Base-by-base conservation (phyloP, 768 basidiomycete genomes). In the Phanerochaete carnosa region DNA sequence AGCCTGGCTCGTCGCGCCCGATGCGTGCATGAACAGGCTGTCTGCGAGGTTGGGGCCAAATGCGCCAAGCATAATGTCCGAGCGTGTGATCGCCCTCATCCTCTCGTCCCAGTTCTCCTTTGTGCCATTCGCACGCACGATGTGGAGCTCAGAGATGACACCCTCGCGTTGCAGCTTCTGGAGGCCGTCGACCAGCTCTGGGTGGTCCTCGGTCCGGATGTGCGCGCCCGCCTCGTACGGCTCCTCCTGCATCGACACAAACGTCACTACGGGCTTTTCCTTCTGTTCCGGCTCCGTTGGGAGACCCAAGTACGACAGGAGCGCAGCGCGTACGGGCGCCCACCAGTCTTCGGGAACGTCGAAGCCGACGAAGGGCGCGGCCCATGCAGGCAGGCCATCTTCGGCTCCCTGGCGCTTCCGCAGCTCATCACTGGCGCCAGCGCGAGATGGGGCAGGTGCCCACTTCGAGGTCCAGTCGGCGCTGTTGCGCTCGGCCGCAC, bases 1-100 rank as follows among this genome's bases (percentile, higher is more conserved):
- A 19, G 55, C 12, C n/a, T 51, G 35, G 19, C 25, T n/a, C 23
- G 52, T 32, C 25, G 62, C 76, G 16, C 77, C 66, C 26, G 83
- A 81, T 4, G 81, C 82, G 60, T 81, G 83, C 83, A 93, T 85
- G 75, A 86, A 92, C 16, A 89, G 72, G 57, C 83, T 72, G 68
- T 93, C 90, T 64, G 89, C 77, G 29, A 92, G 79, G 62, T 86
- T 82, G 55, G 76, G 68, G 3, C 88, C 83, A 65, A 85, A 76
- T 19, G 84, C 80, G 39, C 88, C 85, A 37, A 90, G 64, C 30
- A 89, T 72, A 59, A 90, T 73, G 88, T 89, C 61, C 7, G 32
- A 15, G 30, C 30, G 13, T 0, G 83, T 80, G 35, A 92, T 80
- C 16, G 88, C 82, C 11, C 77, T 73, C 80, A 90, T 85, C 54